Conservation (phyloP, 306 rosid genomes). For the Canavalia ensiformis region DNA sequence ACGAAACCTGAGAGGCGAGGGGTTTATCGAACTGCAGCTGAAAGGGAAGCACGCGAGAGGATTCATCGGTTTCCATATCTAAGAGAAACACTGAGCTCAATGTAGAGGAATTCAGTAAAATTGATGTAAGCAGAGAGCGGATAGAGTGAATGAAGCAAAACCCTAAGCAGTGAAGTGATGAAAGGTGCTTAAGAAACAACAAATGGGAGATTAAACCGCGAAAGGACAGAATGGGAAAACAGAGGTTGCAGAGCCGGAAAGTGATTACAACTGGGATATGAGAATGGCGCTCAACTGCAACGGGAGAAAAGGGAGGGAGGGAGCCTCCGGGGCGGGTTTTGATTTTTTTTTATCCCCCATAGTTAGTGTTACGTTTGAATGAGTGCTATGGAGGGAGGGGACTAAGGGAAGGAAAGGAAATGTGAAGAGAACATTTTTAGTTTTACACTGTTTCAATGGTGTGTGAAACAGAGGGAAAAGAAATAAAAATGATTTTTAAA, state of each 20-base stretch:
- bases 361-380: slow-evolving; percentile 17
- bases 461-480: too few species aligned
- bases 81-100: slow-evolving; percentile 20
- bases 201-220: not conserved
- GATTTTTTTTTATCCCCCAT: too few species aligned
- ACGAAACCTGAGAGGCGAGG: slow-evolving; percentile 76
- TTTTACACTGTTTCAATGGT: too few species aligned
- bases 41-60: slow-evolving; percentile 74
- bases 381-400: not conserved
- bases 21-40: slow-evolving; percentile 97
- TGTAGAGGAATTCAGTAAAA: not conserved
- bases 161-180: slow-evolving; percentile 40
- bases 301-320: not conserved
- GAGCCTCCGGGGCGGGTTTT: not conserved
- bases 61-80: slow-evolving; percentile 81
- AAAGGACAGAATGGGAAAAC: not conserved
- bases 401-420: slow-evolving; percentile 1
- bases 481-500: too few species aligned
- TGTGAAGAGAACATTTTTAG: not conserved
- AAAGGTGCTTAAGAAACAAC: not conserved
- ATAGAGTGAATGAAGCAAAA: slow-evolving; percentile 35
- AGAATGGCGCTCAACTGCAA: slow-evolving; percentile 8
- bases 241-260: not conserved
- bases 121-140: not conserved
- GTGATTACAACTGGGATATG: not conserved